These are phyloP conservation scores for Candida khao-thaluensis DNA, from an alignment of 805 yeast genomes.

Conservation along the genomic window DNA sequence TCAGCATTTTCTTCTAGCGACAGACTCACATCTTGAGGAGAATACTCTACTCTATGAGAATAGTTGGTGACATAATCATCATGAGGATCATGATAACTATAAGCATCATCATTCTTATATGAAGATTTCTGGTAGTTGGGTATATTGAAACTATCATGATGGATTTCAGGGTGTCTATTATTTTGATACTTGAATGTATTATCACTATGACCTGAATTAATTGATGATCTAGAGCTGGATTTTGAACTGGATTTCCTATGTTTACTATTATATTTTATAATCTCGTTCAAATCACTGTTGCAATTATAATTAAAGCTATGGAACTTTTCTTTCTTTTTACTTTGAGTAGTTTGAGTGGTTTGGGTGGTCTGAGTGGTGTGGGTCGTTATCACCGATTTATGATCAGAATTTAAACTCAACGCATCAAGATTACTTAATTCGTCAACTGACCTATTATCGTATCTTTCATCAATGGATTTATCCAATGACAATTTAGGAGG, in stretches of 20 bases:
- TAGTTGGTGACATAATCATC: neutral
- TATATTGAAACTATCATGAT: conserved; percentile 4
- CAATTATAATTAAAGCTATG: conserved; percentile 15
- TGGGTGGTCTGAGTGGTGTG: neutral
- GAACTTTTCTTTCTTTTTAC: conserved; percentile 8
- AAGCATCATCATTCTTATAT: neutral
- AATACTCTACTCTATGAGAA: conserved; percentile 1
- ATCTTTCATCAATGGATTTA: neutral
- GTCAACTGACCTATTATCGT: conserved; percentile 8
- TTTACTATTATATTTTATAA: conserved; percentile 16
- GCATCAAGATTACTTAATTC: conserved; percentile 14
- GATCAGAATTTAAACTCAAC: conserved; percentile 10
- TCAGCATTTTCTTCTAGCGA: conserved; percentile 3
- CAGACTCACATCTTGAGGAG: conserved; percentile 1
- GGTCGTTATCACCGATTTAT: neutral
- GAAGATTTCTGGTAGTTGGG: conserved; percentile 6
- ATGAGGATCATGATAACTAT: conserved; percentile 6
- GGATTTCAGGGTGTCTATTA: neutral
- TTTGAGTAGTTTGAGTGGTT: neutral
- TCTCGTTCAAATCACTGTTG: conserved; percentile 18
- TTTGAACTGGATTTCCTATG: conserved; percentile 8
- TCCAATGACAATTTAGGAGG: neutral
- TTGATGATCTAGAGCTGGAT: neutral
- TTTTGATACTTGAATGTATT: neutral
- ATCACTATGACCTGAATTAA: conserved; percentile 6